Evolutionary conservation across 2,329 filamentous ascomycete genomes (phyloP).

Genomic region (Fragosphaeria purpurea): DNA sequence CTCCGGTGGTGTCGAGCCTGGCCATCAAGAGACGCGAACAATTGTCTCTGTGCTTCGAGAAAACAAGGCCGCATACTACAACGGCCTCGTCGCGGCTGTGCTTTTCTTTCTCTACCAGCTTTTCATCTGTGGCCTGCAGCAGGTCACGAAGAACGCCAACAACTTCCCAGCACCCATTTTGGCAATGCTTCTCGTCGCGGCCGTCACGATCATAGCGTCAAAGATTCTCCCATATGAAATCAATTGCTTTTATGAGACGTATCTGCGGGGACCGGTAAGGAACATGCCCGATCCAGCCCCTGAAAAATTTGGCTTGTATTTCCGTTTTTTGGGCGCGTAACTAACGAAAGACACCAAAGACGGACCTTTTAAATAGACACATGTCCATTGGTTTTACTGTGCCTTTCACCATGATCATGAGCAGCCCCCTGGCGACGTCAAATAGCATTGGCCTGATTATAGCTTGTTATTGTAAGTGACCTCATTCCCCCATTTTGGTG

Average conservation of each 20-base stretch:
- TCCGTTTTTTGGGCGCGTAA: not conserved
- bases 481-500: too few species aligned
- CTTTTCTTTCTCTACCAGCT: slow-evolving; percentile 33
- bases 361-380: slow-evolving; percentile 40
- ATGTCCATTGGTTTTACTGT: slow-evolving; percentile 42
- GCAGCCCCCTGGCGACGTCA: slow-evolving; percentile 21
- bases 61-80: slow-evolving; percentile 4
- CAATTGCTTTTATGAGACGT: slow-evolving; percentile 17
- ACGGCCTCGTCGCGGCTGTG: slow-evolving; percentile 24
- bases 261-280: slow-evolving; percentile 13
- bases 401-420: slow-evolving; percentile 36
- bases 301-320: too few species aligned
- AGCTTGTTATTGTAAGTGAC: slow-evolving; percentile 31
- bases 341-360: slow-evolving; percentile 33
- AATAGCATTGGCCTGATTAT: slow-evolving; percentile 32
- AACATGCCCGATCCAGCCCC: too few species aligned
- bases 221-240: slow-evolving; percentile 13
- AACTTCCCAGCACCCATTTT: slow-evolving; percentile 38
- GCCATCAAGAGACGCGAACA: too few species aligned
- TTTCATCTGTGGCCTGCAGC: slow-evolving; percentile 34
- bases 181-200: slow-evolving; percentile 34
- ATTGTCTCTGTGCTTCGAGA: not conserved
- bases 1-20: too few species aligned
- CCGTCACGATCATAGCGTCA: slow-evolving; percentile 21
- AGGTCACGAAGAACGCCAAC: slow-evolving; percentile 21